Percentiles rank a stretch among this genome's conserved stretches.
phyloP scores from a whole-genome alignment of 2,329 filamentous ascomycete species.

The Plenodomus lindquistii region DNA sequence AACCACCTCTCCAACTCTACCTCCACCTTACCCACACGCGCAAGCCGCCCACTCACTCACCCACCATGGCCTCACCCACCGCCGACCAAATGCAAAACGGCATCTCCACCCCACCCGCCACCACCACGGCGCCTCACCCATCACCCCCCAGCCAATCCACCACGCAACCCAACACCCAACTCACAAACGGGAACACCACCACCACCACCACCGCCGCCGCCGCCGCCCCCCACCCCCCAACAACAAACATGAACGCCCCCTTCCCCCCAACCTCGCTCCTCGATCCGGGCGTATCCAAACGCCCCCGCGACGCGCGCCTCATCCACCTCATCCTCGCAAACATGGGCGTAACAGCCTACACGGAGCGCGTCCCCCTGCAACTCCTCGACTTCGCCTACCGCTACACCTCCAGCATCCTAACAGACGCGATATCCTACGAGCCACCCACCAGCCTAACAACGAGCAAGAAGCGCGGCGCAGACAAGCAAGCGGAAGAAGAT shows the following conservation, averaged over 20 bases:
- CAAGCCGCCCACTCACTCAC: constrained; percentile 5
- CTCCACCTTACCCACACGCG: constrained; percentile 1
- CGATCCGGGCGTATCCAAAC: constrained; percentile 45
- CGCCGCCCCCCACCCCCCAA: constrained; percentile 11
- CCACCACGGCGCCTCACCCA: constrained; percentile 34
- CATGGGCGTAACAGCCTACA: constrained; percentile 78
- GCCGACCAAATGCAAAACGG: constrained; percentile 41
- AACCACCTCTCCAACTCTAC: constrained; percentile 1
- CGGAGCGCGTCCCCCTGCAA: constrained; percentile 79
- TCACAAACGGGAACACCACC: neutral
- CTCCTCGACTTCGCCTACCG: constrained; percentile 87
- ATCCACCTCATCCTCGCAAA: constrained; percentile 79
- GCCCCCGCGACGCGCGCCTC: constrained; percentile 77
- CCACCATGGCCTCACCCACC: constrained; percentile 44
- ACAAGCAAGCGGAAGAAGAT: constrained; percentile 24
- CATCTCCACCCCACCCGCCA: constrained; percentile 45
- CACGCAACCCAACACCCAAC: constrained; percentile 15
- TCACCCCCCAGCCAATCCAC: constrained; percentile 36
- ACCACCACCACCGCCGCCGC: neutral
- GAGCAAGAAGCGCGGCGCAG: constrained; percentile 25
- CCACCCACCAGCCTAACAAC: constrained; percentile 21
- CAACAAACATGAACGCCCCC: constrained; percentile 20
- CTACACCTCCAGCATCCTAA: constrained; percentile 72
- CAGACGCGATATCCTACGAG: constrained; percentile 57
- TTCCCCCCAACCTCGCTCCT: constrained; percentile 40